phyloP scores from a whole-genome alignment of 2,329 filamentous ascomycete species.

The Xylariaceae sp. region DNA sequence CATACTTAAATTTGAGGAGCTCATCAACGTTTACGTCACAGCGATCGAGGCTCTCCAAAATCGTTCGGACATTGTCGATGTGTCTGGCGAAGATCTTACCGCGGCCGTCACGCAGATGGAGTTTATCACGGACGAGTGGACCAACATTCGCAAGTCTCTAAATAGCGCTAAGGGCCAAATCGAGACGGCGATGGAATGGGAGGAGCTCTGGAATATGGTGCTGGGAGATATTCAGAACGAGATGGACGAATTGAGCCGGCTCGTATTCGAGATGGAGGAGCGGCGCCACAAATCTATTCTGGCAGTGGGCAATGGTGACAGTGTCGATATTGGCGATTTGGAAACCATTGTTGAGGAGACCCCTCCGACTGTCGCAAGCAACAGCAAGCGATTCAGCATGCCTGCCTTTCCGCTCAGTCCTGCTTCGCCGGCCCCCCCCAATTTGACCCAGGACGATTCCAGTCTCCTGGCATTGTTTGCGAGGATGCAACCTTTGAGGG shows the following conservation, averaged over 20 bases:
- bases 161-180: constrained; percentile 83
- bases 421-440: constrained; percentile 53
- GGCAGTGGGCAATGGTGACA: constrained; percentile 56
- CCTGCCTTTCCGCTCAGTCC: constrained; percentile 57
- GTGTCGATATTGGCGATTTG: constrained; percentile 78
- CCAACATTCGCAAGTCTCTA: constrained; percentile 71
- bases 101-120: constrained; percentile 86
- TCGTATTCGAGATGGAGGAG: constrained; percentile 98
- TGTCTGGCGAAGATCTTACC: constrained; percentile 68
- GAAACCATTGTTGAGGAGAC: constrained; percentile 92
- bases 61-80: constrained; percentile 68
- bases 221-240: constrained; percentile 90
- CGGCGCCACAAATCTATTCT: constrained; percentile 77
- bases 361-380: constrained; percentile 53
- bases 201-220: constrained; percentile 92
- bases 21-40: constrained; percentile 88
- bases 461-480: constrained; percentile 87
- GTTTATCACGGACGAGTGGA: constrained; percentile 77
- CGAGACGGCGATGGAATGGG: constrained; percentile 98
- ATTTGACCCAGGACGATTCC: constrained; percentile 72
- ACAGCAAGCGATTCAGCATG: constrained; percentile 66
- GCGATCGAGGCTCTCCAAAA: constrained; percentile 90
- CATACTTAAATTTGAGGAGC: constrained; percentile 77
- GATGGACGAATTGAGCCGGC: constrained; percentile 68
- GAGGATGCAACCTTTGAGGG: constrained; percentile 87